Base-by-base conservation (phyloP, 2,329 filamentous ascomycete species). In the Podosphaera fusca region DNA sequence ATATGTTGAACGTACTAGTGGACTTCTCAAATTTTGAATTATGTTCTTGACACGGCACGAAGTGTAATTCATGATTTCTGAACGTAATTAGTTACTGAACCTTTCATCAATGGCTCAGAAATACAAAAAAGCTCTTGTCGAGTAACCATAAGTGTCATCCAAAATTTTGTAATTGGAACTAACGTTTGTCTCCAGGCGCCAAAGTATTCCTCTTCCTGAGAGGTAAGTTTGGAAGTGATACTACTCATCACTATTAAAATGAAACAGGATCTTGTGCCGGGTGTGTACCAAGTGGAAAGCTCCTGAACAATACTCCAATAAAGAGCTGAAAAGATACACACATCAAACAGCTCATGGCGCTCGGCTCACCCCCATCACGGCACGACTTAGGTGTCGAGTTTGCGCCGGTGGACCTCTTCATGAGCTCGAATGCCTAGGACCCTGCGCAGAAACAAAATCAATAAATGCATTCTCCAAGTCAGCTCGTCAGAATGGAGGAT, bases 401-500 rank as follows among this genome's bases (percentile, higher is more conserved):
- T 80, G 77, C 59, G 67, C 69, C 38, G 71, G 71, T 3, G 62
- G 63, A 10, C 70, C 71, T 52, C 60, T 68, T 1, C 64, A 69
- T 3, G 76, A 79, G 61, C 62, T 78, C 34, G 34, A 68, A 8
- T 80, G 77, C 61, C 63, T 61, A 36, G 66, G 71, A 38, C 63
- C 62, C 40, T 80, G 77, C 62, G 64, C 69, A 21, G 63, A 70
- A 58, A 69, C 66, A 1, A 76, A 76, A 61, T 66, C 57, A 1
- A 58, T 77, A 1, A 71, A 74, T 5, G 67, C 68, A 0, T 80
- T 78, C 60, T 70, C 72, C n/a, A 78, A 75, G 60, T 61, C 61
- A 4, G 40, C 57, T 51, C 56, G 63, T 73, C 76, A 65, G 69
- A 67, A 63, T 31, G 46, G 69, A 74, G 58, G 63, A 62, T 46